Percentiles rank a stretch among this genome's conserved stretches.
Evolutionary conservation across 2,329 filamentous ascomycete species (phyloP).

Genomic region (Bipolaris cookei): DNA sequence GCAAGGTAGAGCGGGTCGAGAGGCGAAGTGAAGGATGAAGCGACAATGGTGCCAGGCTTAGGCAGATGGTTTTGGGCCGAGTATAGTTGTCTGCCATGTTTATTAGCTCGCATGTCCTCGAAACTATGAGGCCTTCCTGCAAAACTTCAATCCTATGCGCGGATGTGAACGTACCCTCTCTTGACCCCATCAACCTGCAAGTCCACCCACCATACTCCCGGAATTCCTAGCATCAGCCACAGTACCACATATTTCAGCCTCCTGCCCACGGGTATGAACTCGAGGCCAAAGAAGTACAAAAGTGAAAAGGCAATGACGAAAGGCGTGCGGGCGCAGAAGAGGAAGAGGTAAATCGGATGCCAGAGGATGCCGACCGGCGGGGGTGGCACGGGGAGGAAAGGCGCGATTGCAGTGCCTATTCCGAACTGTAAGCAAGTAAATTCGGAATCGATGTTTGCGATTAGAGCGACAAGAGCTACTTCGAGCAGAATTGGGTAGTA

Average conservation of each 20-base stretch:
- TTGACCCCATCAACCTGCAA: conserved; percentile 97
- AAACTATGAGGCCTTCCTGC: neutral
- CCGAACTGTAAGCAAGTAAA: conserved; percentile 15
- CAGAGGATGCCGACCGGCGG: conserved; percentile 66
- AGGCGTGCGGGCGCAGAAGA: conserved; percentile 83
- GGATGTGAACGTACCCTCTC: conserved; percentile 68
- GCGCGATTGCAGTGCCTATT: conserved; percentile 90
- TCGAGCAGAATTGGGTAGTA: neutral
- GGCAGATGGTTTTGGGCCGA: conserved; percentile 68
- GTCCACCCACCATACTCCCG: conserved; percentile 98
- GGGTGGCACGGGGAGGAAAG: conserved; percentile 83
- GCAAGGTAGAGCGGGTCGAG: conserved; percentile 93
- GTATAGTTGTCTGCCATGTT: conserved; percentile 23
- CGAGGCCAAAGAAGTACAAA: conserved; percentile 80
- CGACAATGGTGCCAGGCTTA: conserved; percentile 79
- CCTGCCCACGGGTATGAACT: conserved; percentile 76
- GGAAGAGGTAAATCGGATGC: conserved; percentile 68
- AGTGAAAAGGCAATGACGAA: conserved; percentile 71
- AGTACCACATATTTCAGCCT: conserved; percentile 80
- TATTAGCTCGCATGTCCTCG: conserved; percentile 3
- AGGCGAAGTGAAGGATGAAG: conserved; percentile 88
- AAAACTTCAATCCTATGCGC: neutral
- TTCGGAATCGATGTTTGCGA: neutral
- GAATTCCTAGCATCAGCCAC: conserved; percentile 86
- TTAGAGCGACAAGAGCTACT: neutral